Conservation (phyloP, 1,284 basidiomycete species). For the Fistulina hepatica region DNA sequence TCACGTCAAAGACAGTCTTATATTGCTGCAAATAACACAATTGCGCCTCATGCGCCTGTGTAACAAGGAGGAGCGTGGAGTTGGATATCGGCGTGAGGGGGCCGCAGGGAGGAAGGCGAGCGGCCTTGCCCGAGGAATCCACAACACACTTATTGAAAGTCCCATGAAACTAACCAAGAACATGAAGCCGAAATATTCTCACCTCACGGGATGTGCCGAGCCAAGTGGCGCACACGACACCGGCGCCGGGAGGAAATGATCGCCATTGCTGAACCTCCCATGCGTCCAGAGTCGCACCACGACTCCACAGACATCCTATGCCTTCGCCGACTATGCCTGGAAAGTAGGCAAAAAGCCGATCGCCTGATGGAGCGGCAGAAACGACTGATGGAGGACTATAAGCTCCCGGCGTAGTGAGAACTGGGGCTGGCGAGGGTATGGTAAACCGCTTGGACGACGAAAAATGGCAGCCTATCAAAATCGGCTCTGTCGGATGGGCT, state of each 20-base stretch:
- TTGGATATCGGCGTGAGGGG: constrained; percentile 38
- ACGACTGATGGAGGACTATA: constrained; percentile 57
- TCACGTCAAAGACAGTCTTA: constrained; percentile 27
- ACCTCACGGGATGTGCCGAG: constrained; percentile 51
- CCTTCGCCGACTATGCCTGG: constrained; percentile 45
- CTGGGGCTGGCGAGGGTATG: constrained; percentile 39
- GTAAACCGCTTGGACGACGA: constrained; percentile 55
- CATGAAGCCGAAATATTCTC: constrained; percentile 12
- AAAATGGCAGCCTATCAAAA: constrained; percentile 53
- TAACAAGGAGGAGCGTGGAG: constrained; percentile 44
- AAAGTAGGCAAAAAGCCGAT: constrained; percentile 67
- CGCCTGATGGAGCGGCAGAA: constrained; percentile 42
- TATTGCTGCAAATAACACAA: constrained; percentile 40
- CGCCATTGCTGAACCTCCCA: constrained; percentile 56
- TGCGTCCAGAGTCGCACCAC: constrained; percentile 41
- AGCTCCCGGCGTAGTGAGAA: constrained; percentile 32
- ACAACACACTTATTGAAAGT: constrained; percentile 34
- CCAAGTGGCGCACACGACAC: constrained; percentile 54
- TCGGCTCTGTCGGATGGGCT: constrained; percentile 47
- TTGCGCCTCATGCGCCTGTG: constrained; percentile 40
- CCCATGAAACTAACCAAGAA: constrained; percentile 2
- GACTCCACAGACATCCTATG: constrained; percentile 55
- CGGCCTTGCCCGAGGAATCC: constrained; percentile 28
- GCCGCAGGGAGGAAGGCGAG: constrained; percentile 42
- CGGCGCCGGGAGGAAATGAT: constrained; percentile 38